These are phyloP conservation scores for Crassisporium funariophilum DNA, from an alignment of 768 basidiomycete species.

Conservation along the genomic window DNA sequence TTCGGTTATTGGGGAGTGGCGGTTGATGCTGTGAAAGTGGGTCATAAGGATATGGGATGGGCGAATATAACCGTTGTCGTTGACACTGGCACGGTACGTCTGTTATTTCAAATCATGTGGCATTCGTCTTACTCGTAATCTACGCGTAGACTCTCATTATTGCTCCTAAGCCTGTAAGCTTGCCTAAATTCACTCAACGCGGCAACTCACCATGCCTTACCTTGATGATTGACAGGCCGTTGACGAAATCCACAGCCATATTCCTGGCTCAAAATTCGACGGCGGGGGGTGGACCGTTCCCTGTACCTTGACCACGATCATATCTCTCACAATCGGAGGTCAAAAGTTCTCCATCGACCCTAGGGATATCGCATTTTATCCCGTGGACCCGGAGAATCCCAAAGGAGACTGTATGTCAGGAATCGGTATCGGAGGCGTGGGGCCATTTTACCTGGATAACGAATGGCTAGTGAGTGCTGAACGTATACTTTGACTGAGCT, in stretches of 20 bases:
- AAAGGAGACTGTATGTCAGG: constrained; percentile 61
- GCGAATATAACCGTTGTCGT: constrained; percentile 16
- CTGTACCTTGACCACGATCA: constrained; percentile 54
- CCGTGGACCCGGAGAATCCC: constrained; percentile 48
- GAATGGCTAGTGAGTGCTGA: constrained; percentile 71
- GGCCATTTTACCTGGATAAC: constrained; percentile 35
- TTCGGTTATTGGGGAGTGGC: constrained; percentile 8
- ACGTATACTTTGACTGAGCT: no score
- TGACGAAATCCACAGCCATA: constrained; percentile 51
- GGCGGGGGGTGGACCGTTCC: constrained; percentile 61
- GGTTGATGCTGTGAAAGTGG: constrained; percentile 9
- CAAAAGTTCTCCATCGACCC: constrained; percentile 58
- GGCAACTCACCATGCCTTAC: no score
- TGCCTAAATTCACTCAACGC: constrained; percentile 10
- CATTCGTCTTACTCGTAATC: background rate
- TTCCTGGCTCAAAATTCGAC: constrained; percentile 56
- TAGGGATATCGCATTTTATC: constrained; percentile 56
- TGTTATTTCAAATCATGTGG: background rate
- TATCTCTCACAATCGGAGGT: constrained; percentile 64
- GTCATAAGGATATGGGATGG: constrained; percentile 16
- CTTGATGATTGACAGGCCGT: constrained; percentile 44
- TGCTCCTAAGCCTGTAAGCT: constrained; percentile 17
- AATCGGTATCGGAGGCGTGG: constrained; percentile 55
- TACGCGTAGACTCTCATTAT: constrained; percentile 12
- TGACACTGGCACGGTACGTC: constrained; percentile 21